phyloP scores from a whole-genome alignment of 495 filamentous ascomycete species.

The Letharia lupina region DNA sequence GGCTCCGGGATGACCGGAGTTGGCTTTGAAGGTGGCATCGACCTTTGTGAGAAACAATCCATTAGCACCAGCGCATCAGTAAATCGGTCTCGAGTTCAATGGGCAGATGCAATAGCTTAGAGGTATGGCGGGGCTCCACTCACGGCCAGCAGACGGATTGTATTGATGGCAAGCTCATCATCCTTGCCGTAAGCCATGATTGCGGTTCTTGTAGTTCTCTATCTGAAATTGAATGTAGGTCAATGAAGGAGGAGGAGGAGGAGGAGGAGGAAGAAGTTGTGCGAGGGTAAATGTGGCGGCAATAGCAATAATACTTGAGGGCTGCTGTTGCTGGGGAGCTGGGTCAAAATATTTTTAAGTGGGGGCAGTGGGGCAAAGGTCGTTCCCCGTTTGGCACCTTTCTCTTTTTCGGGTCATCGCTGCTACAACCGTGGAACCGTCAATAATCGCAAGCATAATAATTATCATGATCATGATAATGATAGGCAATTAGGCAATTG shows the following conservation, averaged over 20 bases:
- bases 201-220: slow-evolving; percentile 26
- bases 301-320: not conserved
- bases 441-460: too few relatives aligned
- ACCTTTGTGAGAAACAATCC: slow-evolving; percentile 46
- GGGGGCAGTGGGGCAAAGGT: not conserved
- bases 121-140: slow-evolving; percentile 32
- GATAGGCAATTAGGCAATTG: too few relatives aligned
- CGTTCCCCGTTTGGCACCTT: not conserved
- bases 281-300: not conserved
- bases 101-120: not conserved
- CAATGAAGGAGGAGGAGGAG: not conserved
- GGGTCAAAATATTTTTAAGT: not conserved
- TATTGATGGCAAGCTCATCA: slow-evolving; percentile 91
- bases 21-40: slow-evolving; percentile 93
- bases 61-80: slow-evolving; percentile 6
- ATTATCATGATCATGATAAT: too few relatives aligned
- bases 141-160: slow-evolving; percentile 93
- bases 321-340: not conserved
- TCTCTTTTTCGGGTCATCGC: too few relatives aligned
- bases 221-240: not conserved
- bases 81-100: not conserved
- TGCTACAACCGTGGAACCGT: too few relatives aligned
- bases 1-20: slow-evolving; percentile 97
- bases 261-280: not conserved
- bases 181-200: slow-evolving; percentile 84